Evolutionary conservation across 306 rosid genomes (phyloP), one percentile per base, ranked within the genome.

Genomic region (Rubus idaeus): DNA sequence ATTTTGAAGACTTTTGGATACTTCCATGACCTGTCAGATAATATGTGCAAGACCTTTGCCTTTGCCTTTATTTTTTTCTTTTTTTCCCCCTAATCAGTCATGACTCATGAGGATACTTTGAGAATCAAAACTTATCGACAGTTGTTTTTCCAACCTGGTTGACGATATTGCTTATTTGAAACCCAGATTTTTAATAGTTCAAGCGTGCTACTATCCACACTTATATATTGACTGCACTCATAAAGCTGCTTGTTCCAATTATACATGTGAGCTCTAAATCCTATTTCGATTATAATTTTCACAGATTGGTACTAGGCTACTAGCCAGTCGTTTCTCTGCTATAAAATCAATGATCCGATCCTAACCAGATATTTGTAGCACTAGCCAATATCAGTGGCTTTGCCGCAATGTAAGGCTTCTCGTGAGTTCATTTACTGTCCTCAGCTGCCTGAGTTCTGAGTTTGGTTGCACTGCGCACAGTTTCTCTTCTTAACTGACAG

Each of bases 191-290:
- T n/a, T n/a, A n/a, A n/a, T n/a, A n/a, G n/a, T n/a, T n/a, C n/a
- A n/a, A n/a, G n/a, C n/a, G n/a, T n/a, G n/a, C n/a, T n/a, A n/a
- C n/a, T n/a, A n/a, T n/a, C n/a, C n/a, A n/a, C n/a, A n/a, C n/a
- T n/a, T n/a, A n/a, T n/a, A n/a, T n/a, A n/a, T n/a, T n/a, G n/a
- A n/a, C n/a, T n/a, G n/a, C n/a, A n/a, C n/a, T n/a, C n/a, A n/a
- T n/a, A n/a, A n/a, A n/a, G n/a, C n/a, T n/a, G n/a, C n/a, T n/a
- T n/a, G 11, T 13, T 63, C 20, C 46, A 14, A 8, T 37, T 14
- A 37, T 63, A 37, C 45, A 37, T 37, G 68, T 63, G 46, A 63
- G 41, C 37, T 60, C 68, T 63, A 37, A 63, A 63, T 63, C 46
- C 45, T 37, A 37, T 13, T 63, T 37, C 46, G 20, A 63, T 35